Evolutionary conservation across 768 basidiomycete genomes (phyloP).

Genomic region (Leccinum boreale): DNA sequence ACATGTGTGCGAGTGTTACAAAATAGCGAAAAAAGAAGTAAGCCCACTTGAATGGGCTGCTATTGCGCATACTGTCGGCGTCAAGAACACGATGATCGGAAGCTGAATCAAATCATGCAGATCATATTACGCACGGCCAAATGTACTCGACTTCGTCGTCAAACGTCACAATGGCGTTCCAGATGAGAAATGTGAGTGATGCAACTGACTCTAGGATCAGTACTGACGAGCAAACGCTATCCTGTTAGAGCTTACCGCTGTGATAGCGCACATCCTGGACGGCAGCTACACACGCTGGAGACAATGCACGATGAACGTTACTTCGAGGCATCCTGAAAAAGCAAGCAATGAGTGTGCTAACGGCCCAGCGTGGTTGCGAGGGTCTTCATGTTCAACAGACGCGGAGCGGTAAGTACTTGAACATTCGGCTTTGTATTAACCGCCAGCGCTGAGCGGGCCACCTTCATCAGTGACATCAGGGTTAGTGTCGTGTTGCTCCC

Average conservation of each 20-base stretch:
- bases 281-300: neutral
- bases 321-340: neutral
- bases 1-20: conserved; percentile 11
- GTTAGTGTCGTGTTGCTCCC: neutral
- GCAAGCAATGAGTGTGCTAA: neutral
- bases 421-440: neutral
- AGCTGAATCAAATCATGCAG: neutral
- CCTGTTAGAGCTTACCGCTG: neutral
- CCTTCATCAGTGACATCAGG: neutral
- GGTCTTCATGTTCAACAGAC: neutral
- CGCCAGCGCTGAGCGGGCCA: neutral
- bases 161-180: conserved; percentile 11
- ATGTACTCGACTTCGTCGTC: conserved; percentile 20
- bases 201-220: conserved; percentile 7
- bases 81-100: neutral
- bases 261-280: neutral
- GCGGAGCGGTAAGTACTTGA: neutral
- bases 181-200: conserved; percentile 13
- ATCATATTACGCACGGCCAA: conserved; percentile 8
- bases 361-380: neutral
- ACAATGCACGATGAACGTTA: neutral
- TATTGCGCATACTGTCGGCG: conserved; percentile 20
- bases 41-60: conserved; percentile 27
- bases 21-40: conserved; percentile 27
- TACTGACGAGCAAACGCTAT: neutral